Conservation (phyloP, 306 rosid species). For the Trichosanthes truncata region DNA sequence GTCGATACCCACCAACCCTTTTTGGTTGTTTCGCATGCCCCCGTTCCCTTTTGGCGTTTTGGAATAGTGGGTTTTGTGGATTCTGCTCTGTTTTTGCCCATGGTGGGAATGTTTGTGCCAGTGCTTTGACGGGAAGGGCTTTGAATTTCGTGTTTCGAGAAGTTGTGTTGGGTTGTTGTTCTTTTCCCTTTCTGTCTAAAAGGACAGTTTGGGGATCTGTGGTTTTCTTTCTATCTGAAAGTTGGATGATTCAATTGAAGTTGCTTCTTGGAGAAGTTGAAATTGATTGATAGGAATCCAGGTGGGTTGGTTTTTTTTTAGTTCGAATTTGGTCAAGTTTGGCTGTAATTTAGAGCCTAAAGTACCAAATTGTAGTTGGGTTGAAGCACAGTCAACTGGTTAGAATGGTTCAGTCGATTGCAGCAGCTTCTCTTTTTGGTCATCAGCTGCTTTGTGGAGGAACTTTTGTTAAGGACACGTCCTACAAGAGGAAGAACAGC, state of each 20-base stretch:
- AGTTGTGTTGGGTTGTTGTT: background rate
- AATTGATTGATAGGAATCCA: conserved; percentile 3
- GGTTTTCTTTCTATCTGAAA: background rate
- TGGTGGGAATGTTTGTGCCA: background rate
- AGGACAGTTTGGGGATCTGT: background rate
- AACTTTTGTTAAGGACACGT: conserved; percentile 29
- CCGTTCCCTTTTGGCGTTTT: background rate
- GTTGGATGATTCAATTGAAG: conserved; percentile 5
- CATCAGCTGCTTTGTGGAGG: conserved; percentile 56
- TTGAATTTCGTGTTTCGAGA: background rate
- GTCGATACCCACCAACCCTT: background rate
- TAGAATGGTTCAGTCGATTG: conserved; percentile 72
- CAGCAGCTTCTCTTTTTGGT: conserved; percentile 66
- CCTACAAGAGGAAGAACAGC: conserved; percentile 37
- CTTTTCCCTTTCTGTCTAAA: background rate
- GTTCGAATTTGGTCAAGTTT: background rate
- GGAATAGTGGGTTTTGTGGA: conserved; percentile 2
- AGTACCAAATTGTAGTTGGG: conserved; percentile 7
- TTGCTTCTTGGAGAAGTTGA: background rate
- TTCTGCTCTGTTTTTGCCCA: background rate
- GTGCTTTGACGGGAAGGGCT: background rate
- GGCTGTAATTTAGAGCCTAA: background rate
- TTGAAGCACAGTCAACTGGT: background rate
- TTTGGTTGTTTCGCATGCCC: background rate
- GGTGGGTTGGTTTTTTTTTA: background rate